Evolutionary conservation across 2,329 filamentous ascomycete genomes (phyloP).

Genomic region (Diaporthe aspalathi): DNA sequence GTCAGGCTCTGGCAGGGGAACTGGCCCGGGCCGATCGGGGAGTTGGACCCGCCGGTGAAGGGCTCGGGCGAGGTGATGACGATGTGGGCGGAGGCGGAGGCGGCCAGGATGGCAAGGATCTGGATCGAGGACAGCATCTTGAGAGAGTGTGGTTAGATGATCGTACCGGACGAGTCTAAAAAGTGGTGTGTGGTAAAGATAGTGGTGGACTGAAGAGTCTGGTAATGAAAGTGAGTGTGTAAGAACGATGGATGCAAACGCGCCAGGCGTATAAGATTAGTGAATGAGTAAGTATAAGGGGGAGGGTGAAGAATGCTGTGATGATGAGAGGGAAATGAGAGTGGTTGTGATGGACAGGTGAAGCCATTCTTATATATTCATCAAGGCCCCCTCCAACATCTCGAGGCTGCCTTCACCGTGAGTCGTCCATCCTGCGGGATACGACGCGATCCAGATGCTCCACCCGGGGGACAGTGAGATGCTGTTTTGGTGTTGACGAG

Average conservation of each 20-base stretch:
- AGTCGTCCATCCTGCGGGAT: slow-evolving; percentile 17
- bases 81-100: slow-evolving; percentile 23
- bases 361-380: slow-evolving; percentile 14
- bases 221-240: slow-evolving; percentile 18
- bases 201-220: slow-evolving; percentile 20
- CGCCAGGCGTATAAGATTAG: slow-evolving; percentile 28
- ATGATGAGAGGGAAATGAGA: slow-evolving; percentile 22
- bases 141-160: slow-evolving; percentile 20
- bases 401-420: not conserved
- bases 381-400: not conserved
- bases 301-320: slow-evolving; percentile 18
- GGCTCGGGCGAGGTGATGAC: slow-evolving; percentile 8
- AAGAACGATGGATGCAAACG: slow-evolving; percentile 15
- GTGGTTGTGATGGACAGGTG: slow-evolving; percentile 10
- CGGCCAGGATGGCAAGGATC: slow-evolving; percentile 29
- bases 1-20: slow-evolving; percentile 24
- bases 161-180: slow-evolving; percentile 28
- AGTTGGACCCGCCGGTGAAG: not conserved
- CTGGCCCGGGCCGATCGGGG: not conserved
- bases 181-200: slow-evolving; percentile 18
- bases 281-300: slow-evolving; percentile 13
- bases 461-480: slow-evolving; percentile 1
- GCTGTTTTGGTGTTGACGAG: slow-evolving; percentile 14
- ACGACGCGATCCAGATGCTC: slow-evolving; percentile 3
- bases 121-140: slow-evolving; percentile 31